These are phyloP conservation scores for Bathelium albidoporum DNA, from an alignment of 495 filamentous ascomycete genomes.

Conservation along the genomic window DNA sequence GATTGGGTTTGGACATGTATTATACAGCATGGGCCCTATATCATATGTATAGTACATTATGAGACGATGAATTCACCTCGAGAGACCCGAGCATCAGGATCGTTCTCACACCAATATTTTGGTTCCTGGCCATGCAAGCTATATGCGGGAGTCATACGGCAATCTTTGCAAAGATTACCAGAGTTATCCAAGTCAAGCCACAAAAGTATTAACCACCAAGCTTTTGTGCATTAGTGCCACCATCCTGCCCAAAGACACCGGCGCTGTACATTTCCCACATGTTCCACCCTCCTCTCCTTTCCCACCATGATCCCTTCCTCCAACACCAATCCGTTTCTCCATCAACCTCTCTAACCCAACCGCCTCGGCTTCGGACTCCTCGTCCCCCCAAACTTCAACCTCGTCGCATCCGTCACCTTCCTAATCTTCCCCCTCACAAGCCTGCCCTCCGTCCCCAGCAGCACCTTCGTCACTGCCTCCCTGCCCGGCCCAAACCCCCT, in stretches of 20 bases:
- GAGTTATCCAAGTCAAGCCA: no score
- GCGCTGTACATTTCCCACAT: neutral
- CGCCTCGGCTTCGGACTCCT: constrained; percentile 72
- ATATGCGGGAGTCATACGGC: no score
- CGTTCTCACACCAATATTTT: no score
- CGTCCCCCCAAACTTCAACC: constrained; percentile 91
- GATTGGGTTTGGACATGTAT: neutral
- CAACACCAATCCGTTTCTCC: neutral
- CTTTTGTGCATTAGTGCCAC: no score
- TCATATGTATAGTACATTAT: no score
- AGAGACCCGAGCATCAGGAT: no score
- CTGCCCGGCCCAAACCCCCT: constrained; percentile 76
- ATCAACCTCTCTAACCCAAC: constrained; percentile 48
- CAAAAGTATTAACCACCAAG: no score
- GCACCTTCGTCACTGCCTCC: constrained; percentile 78
- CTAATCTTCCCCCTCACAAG: constrained; percentile 56
- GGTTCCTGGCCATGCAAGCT: no score
- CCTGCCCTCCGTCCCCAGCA: constrained; percentile 76
- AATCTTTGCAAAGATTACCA: no score
- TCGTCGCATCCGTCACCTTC: constrained; percentile 70
- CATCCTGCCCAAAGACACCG: no score
- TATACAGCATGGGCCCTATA: no score
- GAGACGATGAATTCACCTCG: no score
- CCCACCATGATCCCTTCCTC: neutral
- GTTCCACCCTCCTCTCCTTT: neutral